Evolutionary conservation across 495 filamentous ascomycete species (phyloP), one percentile per base, ranked within the genome.

Genomic region (Aspergillus avenaceus): DNA sequence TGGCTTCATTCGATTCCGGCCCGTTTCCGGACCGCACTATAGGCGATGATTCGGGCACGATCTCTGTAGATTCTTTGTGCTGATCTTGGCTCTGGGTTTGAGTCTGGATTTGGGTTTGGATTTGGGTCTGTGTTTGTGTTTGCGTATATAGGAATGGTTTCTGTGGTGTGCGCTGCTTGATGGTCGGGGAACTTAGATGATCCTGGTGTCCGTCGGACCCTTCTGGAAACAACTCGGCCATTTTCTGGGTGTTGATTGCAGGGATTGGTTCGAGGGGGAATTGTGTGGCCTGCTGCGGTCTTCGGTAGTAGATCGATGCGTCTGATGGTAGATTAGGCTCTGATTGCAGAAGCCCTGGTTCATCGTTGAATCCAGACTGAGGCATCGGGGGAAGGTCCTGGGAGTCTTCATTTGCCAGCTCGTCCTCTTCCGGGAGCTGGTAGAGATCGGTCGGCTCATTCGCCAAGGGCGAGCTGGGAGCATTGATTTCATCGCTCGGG

Each of bases 1-100:
- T 46, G 18, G 11, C 21, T 3, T 61, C 38, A 12, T 41, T 49
- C 12, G 53, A 34, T 1, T 45, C 54, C 6, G 27, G 29, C 12
- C 27, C 49, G 37, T 50, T 46, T 14, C 59, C 58, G 19, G 48
- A 52, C 24, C 52, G 58, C 12, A 53, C 52, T 6, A 60, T 34
- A 5, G 71, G 71, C 16, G 73, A 76, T 4, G 73, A 76, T 47
- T 73, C 73, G 1, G 71, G 71, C 23, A 74, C 60, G 12, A 74
- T 47, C 24, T 76, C 68, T 16, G 65, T 62, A 13, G 54, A 44
- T 14, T 49, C 45, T 42, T 66, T 59, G 22, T 59, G 59, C 7
- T 27, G 11, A n/a, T 53, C 54, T 42, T 49, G 59, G 36, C 42
- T 49, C 36, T 48, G 38, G 23, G 27, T 23, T 28, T 60, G 56